Evolutionary conservation across 1,284 basidiomycete genomes (phyloP).

Genomic region (Rhodotorula glutinis): DNA sequence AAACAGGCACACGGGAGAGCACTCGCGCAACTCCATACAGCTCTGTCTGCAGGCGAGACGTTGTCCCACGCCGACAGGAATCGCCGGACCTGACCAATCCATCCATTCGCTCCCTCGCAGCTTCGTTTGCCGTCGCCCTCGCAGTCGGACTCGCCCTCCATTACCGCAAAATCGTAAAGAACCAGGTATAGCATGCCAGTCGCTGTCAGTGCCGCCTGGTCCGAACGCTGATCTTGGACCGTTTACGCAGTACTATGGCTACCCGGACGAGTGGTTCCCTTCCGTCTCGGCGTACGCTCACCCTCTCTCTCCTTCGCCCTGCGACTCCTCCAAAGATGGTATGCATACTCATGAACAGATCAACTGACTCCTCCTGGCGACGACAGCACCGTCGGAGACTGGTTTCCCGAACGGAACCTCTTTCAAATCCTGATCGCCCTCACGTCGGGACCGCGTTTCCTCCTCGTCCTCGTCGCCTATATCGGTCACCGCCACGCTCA

Average conservation of each 20-base stretch:
- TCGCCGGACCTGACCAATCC: not conserved
- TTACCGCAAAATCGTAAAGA: conserved; percentile 85
- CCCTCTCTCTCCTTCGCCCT: not conserved
- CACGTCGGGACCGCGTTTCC: conserved; percentile 63
- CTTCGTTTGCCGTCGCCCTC: conserved; percentile 71
- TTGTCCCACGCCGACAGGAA: conserved; percentile 54
- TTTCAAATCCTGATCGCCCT: conserved; percentile 90
- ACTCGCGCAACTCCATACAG: conserved; percentile 13
- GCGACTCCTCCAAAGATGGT: no score
- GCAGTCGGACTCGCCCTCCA: conserved; percentile 66
- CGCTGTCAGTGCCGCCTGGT: no score
- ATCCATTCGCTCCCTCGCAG: conserved; percentile 42
- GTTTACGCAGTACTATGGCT: conserved; percentile 56
- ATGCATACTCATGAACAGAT: not conserved
- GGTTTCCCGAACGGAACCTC: conserved; percentile 80
- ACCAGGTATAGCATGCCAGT: conserved; percentile 57
- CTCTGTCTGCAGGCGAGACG: conserved; percentile 8
- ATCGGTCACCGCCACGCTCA: conserved; percentile 10
- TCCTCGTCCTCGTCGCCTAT: conserved; percentile 68
- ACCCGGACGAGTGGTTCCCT: conserved; percentile 88
- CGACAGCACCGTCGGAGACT: conserved; percentile 72
- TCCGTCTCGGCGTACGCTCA: conserved; percentile 78
- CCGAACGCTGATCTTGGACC: not conserved
- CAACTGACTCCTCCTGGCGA: not conserved
- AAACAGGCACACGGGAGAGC: conserved; percentile 1